These are phyloP conservation scores for Geotrichum cucujoidarum DNA, from an alignment of 1,139 yeast species.

Conservation along the genomic window DNA sequence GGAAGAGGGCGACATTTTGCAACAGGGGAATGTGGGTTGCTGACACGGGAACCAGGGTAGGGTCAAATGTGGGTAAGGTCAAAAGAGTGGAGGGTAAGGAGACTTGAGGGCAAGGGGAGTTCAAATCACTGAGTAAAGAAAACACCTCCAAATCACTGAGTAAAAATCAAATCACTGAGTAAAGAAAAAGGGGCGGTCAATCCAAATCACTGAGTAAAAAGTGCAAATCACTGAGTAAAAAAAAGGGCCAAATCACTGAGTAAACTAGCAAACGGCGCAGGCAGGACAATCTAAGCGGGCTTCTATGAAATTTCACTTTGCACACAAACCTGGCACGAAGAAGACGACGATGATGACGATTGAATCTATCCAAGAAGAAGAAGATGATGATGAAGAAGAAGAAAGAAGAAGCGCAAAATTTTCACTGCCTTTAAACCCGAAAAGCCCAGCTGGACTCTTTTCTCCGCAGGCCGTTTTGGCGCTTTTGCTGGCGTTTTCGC, in stretches of 20 bases:
- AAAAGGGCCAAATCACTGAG: constrained; percentile 1
- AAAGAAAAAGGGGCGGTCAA: not conserved
- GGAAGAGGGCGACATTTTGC: not conserved
- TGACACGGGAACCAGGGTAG: too few relatives aligned
- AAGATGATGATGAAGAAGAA: too few relatives aligned
- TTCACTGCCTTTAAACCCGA: too few relatives aligned
- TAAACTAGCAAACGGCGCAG: not conserved
- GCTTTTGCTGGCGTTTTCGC: too few relatives aligned
- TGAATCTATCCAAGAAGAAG: too few relatives aligned
- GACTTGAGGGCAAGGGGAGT: too few relatives aligned
- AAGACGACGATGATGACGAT: not conserved
- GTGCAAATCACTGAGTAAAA: not conserved
- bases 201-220: constrained; percentile 4
- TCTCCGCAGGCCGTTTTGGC: too few relatives aligned
- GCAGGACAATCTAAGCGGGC: not conserved
- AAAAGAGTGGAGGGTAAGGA: too few relatives aligned
- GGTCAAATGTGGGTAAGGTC: too few relatives aligned
- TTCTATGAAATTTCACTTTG: not conserved
- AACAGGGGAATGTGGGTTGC: too few relatives aligned
- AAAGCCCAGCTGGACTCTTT: too few relatives aligned
- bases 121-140: too few relatives aligned
- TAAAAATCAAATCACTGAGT: not conserved
- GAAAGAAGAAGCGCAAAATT: constrained; percentile 2
- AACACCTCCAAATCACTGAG: not conserved
- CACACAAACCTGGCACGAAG: not conserved